phyloP scores from a whole-genome alignment of 2,329 filamentous ascomycete genomes.

The Stagonosporopsis chrysanthemi region DNA sequence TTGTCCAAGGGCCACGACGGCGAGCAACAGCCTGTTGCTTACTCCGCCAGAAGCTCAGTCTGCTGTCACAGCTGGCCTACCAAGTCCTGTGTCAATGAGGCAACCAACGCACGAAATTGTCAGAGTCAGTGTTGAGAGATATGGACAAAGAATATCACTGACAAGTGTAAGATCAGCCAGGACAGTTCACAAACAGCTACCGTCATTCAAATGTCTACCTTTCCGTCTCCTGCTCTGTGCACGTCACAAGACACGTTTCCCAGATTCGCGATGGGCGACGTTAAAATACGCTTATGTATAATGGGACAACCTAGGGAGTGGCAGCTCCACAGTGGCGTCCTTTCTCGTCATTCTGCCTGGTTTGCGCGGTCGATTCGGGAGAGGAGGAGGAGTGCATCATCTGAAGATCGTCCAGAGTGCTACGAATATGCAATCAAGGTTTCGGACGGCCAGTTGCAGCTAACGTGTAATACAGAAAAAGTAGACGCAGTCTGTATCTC shows the following conservation, averaged over 20 bases:
- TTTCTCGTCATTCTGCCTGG: constrained; percentile 26
- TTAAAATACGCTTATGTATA: constrained; percentile 5
- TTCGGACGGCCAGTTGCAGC: neutral
- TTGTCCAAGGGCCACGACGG: no score
- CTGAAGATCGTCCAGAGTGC: neutral
- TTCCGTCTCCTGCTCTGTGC: neutral
- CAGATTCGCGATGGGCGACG: constrained; percentile 8
- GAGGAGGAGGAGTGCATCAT: neutral
- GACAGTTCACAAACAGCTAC: neutral
- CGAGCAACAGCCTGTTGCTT: neutral
- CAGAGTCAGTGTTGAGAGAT: neutral
- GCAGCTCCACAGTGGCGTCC: constrained; percentile 24
- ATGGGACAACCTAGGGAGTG: constrained; percentile 6
- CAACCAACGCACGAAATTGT: neutral
- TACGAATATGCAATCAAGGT: constrained; percentile 14
- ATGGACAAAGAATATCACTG: neutral
- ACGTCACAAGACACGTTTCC: constrained; percentile 11
- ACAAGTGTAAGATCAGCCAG: neutral
- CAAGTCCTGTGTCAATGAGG: neutral
- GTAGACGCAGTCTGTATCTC: no score
- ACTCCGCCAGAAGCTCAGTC: neutral
- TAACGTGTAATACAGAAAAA: neutral
- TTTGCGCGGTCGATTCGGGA: constrained; percentile 12
- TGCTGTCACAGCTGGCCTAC: neutral
- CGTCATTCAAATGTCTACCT: neutral